Conservation (phyloP, 805 yeast species). For the Saccharomycopsis fermentans region DNA sequence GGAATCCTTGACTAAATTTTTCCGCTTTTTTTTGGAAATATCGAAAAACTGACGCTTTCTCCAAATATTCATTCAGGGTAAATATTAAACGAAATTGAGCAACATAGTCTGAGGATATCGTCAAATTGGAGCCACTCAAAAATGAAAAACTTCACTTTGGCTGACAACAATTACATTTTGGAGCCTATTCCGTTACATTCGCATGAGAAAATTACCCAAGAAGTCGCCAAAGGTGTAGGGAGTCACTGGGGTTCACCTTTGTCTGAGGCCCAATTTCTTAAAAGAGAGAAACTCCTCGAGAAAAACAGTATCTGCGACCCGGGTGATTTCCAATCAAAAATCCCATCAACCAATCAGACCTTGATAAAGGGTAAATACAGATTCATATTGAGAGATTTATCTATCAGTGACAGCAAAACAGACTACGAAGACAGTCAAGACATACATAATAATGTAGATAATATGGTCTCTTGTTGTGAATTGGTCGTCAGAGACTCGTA, state of each 20-base stretch:
- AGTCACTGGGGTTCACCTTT: not conserved
- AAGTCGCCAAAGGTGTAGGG: not conserved
- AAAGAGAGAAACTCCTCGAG: conserved; percentile 2
- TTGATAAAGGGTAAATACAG: conserved; percentile 2
- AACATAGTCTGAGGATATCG: too few relatives aligned
- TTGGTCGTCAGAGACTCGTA: conserved; percentile 28
- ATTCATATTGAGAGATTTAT: conserved; percentile 23
- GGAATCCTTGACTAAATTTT: too few relatives aligned
- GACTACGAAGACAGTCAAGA: conserved; percentile 21
- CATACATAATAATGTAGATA: conserved; percentile 19
- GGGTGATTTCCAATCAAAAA: not conserved
- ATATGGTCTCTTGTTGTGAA: conserved; percentile 34
- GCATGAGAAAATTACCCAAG: not conserved
- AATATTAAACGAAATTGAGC: too few relatives aligned
- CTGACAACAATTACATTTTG: not conserved
- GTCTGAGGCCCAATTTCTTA: not conserved
- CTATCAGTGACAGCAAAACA: not conserved
- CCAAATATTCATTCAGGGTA: too few relatives aligned
- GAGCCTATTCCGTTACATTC: not conserved
- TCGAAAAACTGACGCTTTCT: too few relatives aligned
- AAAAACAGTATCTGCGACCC: not conserved
- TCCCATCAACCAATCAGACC: not conserved
- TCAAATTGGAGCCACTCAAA: too few relatives aligned
- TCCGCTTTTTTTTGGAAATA: too few relatives aligned
- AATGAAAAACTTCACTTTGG: not conserved